Evolutionary conservation across 768 basidiomycete genomes (phyloP), one percentile per base, ranked within the genome.

Genomic region (Auriscalpium orientale): DNA sequence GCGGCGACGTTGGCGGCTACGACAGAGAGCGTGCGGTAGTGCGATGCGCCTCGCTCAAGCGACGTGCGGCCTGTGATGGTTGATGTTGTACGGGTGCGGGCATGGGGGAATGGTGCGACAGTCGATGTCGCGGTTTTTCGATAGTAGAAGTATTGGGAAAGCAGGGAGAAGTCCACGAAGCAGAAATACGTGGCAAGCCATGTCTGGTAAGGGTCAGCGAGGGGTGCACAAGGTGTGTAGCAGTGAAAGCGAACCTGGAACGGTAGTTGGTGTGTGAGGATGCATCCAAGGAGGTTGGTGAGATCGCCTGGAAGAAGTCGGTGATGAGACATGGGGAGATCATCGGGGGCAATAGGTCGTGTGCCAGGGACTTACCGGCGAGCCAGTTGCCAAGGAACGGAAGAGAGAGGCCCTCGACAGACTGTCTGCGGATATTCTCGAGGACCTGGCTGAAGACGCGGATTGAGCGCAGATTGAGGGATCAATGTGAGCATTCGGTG

Each of bases 341-440:
- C 21, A 49, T 43, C 35, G 38, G 6, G 35, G 44, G 47, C 51
- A 34, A 16, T 34, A 51, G 35, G 1, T 34, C 45, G 47, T 71
- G 80, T 28, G 28, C 28, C 2, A 28, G 28, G 28, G 28, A 28
- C 4, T 64, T 65, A 93, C 93, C 94, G 21, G 91, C 76, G 56
- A 94, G 74, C 97, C 97, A 99, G 63, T 91, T 97, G 59, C 84
- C 78, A 53, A 99, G 79, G 70, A 99, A 99, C 0, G 95, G 93
- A 16, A 98, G 75, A 1, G 97, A 89, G 50, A 99, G 83, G 34
- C 95, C 88, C 64, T 93, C 92, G 67, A 88, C 91, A 46, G 89
- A 92, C 67, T 86, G 82, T 16, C 78, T 74, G 55, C 75, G 76
- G 55, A 79, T 73, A 69, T 95, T 97, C 73, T 91, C 85, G 35